Evolutionary conservation across 2,329 filamentous ascomycete species (phyloP).

Genomic region (Cladosporium velox): DNA sequence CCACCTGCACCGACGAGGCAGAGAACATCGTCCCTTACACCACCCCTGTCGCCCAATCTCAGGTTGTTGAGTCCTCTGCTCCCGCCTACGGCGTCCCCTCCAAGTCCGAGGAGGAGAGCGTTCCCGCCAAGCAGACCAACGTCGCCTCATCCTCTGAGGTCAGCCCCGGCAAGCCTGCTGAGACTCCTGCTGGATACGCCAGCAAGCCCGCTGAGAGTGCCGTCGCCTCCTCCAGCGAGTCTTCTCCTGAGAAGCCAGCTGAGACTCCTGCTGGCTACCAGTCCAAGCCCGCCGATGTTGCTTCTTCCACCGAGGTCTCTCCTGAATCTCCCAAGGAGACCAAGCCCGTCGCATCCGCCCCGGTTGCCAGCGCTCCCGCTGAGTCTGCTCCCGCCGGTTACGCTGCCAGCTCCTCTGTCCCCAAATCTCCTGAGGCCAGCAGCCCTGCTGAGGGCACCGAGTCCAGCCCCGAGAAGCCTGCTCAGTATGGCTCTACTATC

Average conservation of each 20-base stretch:
- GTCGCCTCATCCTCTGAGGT: constrained; percentile 3
- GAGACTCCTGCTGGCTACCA: not conserved
- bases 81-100: constrained; percentile 8
- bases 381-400: not conserved
- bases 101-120: constrained; percentile 2
- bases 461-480: constrained; percentile 13
- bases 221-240: constrained; percentile 1
- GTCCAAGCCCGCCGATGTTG: constrained; percentile 10
- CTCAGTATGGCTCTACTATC: constrained; percentile 42
- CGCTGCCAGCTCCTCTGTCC: not conserved
- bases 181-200: constrained; percentile 14
- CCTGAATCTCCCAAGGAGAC: not conserved
- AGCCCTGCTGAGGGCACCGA: not conserved
- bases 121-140: constrained; percentile 1
- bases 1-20: constrained; percentile 17
- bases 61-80: constrained; percentile 6
- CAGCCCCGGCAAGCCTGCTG: not conserved
- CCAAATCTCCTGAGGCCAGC: constrained; percentile 20
- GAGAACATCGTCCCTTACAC: constrained; percentile 17
- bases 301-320: not conserved
- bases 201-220: not conserved
- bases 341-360: not conserved
- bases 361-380: not conserved
- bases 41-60: not conserved
- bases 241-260: not conserved